Base-by-base conservation (phyloP, 1,284 basidiomycete species). In the Ganoderma lucidum region DNA sequence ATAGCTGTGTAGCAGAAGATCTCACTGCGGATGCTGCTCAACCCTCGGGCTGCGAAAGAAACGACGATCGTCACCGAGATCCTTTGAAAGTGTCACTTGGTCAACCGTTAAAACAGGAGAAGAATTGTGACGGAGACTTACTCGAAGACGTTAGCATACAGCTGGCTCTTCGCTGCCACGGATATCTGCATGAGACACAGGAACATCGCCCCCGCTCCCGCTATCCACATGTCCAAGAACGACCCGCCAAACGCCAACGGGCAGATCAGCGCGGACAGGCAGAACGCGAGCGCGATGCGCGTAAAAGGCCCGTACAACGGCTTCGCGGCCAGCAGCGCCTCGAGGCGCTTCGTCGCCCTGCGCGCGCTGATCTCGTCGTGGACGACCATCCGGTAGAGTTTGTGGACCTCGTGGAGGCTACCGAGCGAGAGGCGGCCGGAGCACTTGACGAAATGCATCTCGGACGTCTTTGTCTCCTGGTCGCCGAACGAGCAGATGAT, bases 121-220 rank as follows among this genome's bases (percentile, higher is more conserved):
- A 2, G 23, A 23, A 30, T n/a, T 28, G 30, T 42, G 64, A 70
- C 62, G 66, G 64, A 68, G 2, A 86, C 93, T 79, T 76, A 95
- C 94, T 97, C 95, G 72, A 96, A 96, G 59, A 96, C 93, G 75
- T 94, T 95, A 41, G 93, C 92, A 78, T 95, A 96, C 78, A 95
- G 83, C 0, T 90, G 85, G 76, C 90, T 93, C 77, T 91, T 93
- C 35, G 87, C 83, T 12, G 91, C 92, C 4, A 93, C 88, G 68
- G 84, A 85, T 28, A 94, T 86, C 75, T 95, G 93, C 73, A 96
- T 84, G 74, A 87, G 85, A 62, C 87, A 86, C 59, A 96, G 80
- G 62, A 91, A 76, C 63, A 89, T 86, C 0, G 92, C 92, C 41
- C 90, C 88, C 9, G 80, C 73, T 12, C 93, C 95, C 17, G 93